phyloP scores from a whole-genome alignment of 805 yeast species.

The Ogataea paradorogensis region DNA sequence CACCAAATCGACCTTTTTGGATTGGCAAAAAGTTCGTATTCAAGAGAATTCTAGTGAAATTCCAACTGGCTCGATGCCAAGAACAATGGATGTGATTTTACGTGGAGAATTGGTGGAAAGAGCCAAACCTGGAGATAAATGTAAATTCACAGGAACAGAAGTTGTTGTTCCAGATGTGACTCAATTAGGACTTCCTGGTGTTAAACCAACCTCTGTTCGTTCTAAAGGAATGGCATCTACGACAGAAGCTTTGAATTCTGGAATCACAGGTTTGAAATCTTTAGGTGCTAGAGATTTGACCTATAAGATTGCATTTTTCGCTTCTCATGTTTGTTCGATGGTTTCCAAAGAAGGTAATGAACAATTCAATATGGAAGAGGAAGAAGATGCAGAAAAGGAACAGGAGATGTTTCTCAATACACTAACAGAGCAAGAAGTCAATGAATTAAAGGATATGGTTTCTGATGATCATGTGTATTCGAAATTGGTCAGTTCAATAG shows the following conservation, averaged over 20 bases:
- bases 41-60: slow-evolving; percentile 96
- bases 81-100: slow-evolving; percentile 87
- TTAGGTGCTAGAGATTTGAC: slow-evolving; percentile 95
- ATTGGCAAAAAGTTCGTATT: slow-evolving; percentile 94
- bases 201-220: slow-evolving; percentile 78
- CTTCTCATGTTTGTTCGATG: slow-evolving; percentile 81
- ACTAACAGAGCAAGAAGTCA: slow-evolving; percentile 75
- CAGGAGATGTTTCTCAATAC: slow-evolving; percentile 80
- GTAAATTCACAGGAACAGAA: slow-evolving; percentile 90
- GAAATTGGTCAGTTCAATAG: slow-evolving; percentile 81
- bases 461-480: slow-evolving; percentile 82
- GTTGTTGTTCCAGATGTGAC: slow-evolving; percentile 93
- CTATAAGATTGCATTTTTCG: slow-evolving; percentile 85
- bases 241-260: slow-evolving; percentile 70
- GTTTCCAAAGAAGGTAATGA: slow-evolving; percentile 36
- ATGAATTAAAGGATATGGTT: slow-evolving; percentile 86
- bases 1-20: slow-evolving; percentile 80
- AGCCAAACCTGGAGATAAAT: slow-evolving; percentile 96
- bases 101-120: slow-evolving; percentile 94
- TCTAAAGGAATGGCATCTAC: slow-evolving; percentile 50
- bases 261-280: slow-evolving; percentile 83
- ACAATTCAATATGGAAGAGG: slow-evolving; percentile 8
- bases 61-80: slow-evolving; percentile 98
- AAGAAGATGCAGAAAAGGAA: slow-evolving; percentile 56
- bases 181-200: slow-evolving; percentile 92